Percentiles rank a stretch among this genome's conserved stretches.
Conservation (phyloP, 1,139 yeast species). For the Zygotorulaspora mrakii region DNA sequence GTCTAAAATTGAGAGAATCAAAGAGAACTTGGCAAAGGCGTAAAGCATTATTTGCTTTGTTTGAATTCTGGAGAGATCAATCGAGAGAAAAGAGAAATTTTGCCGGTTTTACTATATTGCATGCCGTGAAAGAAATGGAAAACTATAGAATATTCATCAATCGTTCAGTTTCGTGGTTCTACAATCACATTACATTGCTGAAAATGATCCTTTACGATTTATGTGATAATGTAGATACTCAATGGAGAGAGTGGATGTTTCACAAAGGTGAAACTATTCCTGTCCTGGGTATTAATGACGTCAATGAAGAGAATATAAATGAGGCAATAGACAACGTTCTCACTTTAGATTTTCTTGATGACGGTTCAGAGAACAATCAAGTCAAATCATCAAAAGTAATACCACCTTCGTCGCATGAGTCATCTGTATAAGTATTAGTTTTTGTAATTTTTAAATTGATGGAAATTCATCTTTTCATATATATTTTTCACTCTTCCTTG, state of each 20-base stretch:
- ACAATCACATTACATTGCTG: conserved; percentile 35
- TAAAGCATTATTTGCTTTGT: conserved; percentile 35
- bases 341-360: conserved; percentile 33
- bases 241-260: conserved; percentile 38
- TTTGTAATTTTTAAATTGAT: too few species aligned
- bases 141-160: conserved; percentile 36
- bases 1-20: conserved; percentile 35
- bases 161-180: conserved; percentile 38
- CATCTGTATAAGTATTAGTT: conserved; percentile 1
- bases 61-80: conserved; percentile 38
- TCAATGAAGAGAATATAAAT: conserved; percentile 29
- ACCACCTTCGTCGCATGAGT: conserved; percentile 12
- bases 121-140: conserved; percentile 38
- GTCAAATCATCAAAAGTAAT: conserved; percentile 27
- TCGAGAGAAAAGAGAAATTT: conserved; percentile 34
- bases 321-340: conserved; percentile 31
- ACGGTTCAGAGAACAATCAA: conserved; percentile 30
- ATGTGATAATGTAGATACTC: conserved; percentile 34
- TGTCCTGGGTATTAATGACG: conserved; percentile 21
- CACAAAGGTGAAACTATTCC: conserved; percentile 28
- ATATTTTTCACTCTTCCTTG: too few species aligned
- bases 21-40: conserved; percentile 38
- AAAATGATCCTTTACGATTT: conserved; percentile 36
- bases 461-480: too few species aligned
- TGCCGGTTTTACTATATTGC: conserved; percentile 30